Evolutionary conservation across 78 protist species (phyloP), one percentile per base, ranked within the genome.

Genomic region (Dictyostelium firmibasis): DNA sequence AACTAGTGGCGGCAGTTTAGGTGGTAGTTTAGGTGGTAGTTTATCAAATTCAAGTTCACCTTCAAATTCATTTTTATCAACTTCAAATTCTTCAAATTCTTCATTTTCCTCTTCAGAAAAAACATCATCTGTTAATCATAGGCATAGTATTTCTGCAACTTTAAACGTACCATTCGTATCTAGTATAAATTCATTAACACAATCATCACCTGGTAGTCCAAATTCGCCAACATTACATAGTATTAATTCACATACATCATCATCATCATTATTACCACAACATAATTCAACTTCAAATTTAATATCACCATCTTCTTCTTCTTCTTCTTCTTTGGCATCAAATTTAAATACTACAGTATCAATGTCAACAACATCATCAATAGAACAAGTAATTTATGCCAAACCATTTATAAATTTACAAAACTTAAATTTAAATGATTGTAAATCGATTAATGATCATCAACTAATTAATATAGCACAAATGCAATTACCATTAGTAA

Each of bases 401-500:
- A 78, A 77, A 27, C 94, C 94, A 81, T 50, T 89, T 41, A 53
- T 57, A 33, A 69, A 69, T 29, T 29, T 89, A 6, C 94, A 89
- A 36, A 89, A n/a, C n/a, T 43, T 89, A 67, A 89, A 89, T 75
- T 20, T 89, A 2, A 89, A 64, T 57, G 85, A 89, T 7, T 89
- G 94, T 47, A 81, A 29, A 81, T 20, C 83, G 4, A 69, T 89
- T 36, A 89, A 78, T 18, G 94, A 89, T 50, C 86, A 89, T 6
- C 83, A 89, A 75, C 3, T 89, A 9, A 69, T 89, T 2, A 57
- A 50, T 8, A 78, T 89, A 31, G 78, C 94, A 7, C 77, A 33
- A 20, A 78, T 89, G 94, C 94, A 89, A 44, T 33, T 89, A 25
- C 94, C 94, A 78, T 43, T 89, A 27, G 94, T 89, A 11, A 89